phyloP scores from a whole-genome alignment of 208 protist genomes.

The Leishmania mexicana region DNA sequence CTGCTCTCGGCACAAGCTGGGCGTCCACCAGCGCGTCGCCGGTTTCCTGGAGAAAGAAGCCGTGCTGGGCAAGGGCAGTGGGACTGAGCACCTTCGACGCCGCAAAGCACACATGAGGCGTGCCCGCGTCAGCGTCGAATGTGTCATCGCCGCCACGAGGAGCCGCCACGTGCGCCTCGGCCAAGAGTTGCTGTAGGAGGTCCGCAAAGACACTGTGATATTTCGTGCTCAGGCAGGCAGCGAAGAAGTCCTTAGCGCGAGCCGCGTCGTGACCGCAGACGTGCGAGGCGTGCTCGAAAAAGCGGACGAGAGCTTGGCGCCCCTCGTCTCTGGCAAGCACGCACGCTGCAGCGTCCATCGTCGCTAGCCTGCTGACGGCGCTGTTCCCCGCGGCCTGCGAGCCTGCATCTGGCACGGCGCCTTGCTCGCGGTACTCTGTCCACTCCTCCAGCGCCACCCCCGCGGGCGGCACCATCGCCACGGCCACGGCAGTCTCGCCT shows the following conservation, averaged over 20 bases:
- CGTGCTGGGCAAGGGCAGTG: slow-evolving; percentile 21
- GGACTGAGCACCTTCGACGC: slow-evolving; percentile 16
- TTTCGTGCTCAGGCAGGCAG: slow-evolving; percentile 56
- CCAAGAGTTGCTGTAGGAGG: slow-evolving; percentile 29
- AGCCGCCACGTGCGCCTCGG: slow-evolving; percentile 13
- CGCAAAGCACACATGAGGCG: slow-evolving; percentile 34
- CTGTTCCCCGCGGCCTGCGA: neutral
- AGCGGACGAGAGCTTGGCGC: slow-evolving; percentile 43
- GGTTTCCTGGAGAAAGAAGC: slow-evolving; percentile 45
- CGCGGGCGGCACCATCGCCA: slow-evolving; percentile 24
- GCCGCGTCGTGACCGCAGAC: slow-evolving; percentile 27
- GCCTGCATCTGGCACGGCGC: neutral
- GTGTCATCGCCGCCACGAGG: neutral
- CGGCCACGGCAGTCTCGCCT: neutral
- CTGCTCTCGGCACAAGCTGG: slow-evolving; percentile 39
- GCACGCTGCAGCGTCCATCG: slow-evolving; percentile 19
- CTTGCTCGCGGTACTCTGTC: slow-evolving; percentile 41
- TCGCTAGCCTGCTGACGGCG: slow-evolving; percentile 9
- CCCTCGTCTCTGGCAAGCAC: slow-evolving; percentile 31
- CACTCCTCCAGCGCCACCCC: slow-evolving; percentile 51
- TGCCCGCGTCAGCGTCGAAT: neutral
- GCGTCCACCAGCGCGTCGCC: slow-evolving; percentile 51
- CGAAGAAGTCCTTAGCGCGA: slow-evolving; percentile 32
- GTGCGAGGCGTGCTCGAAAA: slow-evolving; percentile 52
- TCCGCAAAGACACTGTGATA: slow-evolving; percentile 45